Conservation (phyloP, 2,329 filamentous ascomycete genomes). For the Pseudogymnoascus destructans region DNA sequence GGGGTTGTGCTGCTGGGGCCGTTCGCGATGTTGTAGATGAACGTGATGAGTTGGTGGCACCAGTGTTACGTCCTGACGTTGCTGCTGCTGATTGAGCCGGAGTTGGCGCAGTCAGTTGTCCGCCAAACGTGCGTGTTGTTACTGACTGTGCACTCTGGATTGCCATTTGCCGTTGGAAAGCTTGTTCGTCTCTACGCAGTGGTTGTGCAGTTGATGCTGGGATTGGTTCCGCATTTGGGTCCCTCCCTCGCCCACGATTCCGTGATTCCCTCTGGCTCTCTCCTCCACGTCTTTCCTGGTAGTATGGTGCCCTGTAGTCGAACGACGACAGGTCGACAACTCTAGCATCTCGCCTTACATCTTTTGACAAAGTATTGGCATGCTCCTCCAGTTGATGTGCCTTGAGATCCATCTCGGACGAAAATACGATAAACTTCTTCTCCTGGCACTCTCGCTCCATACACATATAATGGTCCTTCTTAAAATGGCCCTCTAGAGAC, state of each 20-base stretch:
- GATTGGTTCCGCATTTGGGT: conserved; percentile 73
- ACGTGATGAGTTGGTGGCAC: background rate
- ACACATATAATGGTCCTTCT: conserved; percentile 76
- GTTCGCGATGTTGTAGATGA: conserved; percentile 8
- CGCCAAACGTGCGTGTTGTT: conserved; percentile 69
- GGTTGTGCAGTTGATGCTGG: conserved; percentile 68
- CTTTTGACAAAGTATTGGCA: conserved; percentile 66
- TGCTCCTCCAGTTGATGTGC: conserved; percentile 82
- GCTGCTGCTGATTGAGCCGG: conserved; percentile 26
- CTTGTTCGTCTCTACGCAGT: conserved; percentile 72
- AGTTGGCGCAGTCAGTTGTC: conserved; percentile 53
- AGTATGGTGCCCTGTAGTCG: conserved; percentile 62
- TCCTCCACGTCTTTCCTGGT: conserved; percentile 38
- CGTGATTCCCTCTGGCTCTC: conserved; percentile 31
- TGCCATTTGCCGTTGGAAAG: conserved; percentile 82
- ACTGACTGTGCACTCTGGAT: conserved; percentile 79
- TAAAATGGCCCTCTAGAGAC: conserved; percentile 74
- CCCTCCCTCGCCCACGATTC: conserved; percentile 53
- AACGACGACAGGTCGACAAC: conserved; percentile 80
- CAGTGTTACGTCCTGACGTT: conserved; percentile 1
- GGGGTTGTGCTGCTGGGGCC: conserved; percentile 9
- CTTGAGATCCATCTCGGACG: conserved; percentile 87
- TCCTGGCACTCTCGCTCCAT: conserved; percentile 77
- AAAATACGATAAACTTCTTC: conserved; percentile 96
- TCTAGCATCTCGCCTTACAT: conserved; percentile 68